Evolutionary conservation across 2,329 filamentous ascomycete genomes (phyloP).

Genomic region (Colletotrichum sp.): DNA sequence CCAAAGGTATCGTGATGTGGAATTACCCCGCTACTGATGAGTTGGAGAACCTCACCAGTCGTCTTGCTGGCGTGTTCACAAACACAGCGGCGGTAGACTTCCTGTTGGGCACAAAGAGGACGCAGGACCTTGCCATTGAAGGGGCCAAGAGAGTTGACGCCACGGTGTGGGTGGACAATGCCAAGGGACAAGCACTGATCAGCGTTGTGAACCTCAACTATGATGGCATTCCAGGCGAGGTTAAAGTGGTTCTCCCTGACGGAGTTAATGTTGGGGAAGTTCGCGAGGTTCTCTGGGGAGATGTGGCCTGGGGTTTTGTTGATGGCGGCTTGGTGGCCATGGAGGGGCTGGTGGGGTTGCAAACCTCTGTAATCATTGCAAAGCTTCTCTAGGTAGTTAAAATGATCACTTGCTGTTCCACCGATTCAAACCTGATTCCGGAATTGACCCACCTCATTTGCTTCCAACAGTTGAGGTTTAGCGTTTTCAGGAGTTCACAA

Average conservation of each 20-base stretch:
- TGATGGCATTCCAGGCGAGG: background rate
- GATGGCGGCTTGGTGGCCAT: background rate
- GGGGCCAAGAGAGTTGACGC: constrained; percentile 9
- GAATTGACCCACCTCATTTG: too few relatives aligned
- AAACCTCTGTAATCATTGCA: background rate
- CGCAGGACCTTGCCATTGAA: constrained; percentile 1
- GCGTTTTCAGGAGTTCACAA: too few relatives aligned
- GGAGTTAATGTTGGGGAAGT: background rate
- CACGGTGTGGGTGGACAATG: background rate
- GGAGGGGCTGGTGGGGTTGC: background rate
- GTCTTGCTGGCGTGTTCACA: constrained; percentile 42
- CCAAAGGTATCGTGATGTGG: constrained; percentile 48
- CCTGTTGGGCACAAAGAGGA: background rate
- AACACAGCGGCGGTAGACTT: constrained; percentile 41
- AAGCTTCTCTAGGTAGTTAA: background rate
- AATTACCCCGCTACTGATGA: constrained; percentile 45
- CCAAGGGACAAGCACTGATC: background rate
- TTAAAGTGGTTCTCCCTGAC: background rate
- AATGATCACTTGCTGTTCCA: too few relatives aligned
- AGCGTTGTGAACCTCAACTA: constrained; percentile 8
- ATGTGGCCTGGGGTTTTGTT: background rate
- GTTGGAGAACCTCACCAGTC: constrained; percentile 42
- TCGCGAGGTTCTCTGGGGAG: constrained; percentile 1
- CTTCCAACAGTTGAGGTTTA: too few relatives aligned
- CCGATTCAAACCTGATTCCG: too few relatives aligned